Percentiles rank a stretch among this genome's conserved stretches.
Evolutionary conservation across 352 stramenopile genomes (phyloP).

Genomic region (Phytophthora sp.): DNA sequence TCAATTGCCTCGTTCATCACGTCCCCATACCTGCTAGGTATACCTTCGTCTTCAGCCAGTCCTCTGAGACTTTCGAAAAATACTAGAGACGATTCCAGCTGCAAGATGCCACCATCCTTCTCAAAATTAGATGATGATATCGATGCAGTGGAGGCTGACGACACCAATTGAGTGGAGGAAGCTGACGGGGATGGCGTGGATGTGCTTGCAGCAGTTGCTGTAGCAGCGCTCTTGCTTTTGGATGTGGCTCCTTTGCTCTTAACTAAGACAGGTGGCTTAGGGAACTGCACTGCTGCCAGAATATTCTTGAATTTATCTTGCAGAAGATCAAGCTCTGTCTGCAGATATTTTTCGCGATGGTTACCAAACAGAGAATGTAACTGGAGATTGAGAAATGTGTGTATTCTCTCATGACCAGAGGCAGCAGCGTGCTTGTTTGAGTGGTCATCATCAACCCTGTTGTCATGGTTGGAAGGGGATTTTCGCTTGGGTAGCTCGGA

Average conservation of each 20-base stretch:
- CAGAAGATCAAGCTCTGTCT: slow-evolving; percentile 69
- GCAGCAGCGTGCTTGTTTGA: slow-evolving; percentile 1
- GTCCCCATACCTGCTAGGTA: slow-evolving; percentile 44
- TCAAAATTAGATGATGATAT: slow-evolving; percentile 63
- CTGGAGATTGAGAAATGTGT: slow-evolving; percentile 72
- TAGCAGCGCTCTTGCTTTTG: slow-evolving; percentile 27
- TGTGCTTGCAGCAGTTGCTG: slow-evolving; percentile 5
- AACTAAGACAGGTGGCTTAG: slow-evolving; percentile 41
- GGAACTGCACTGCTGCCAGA: slow-evolving; percentile 55
- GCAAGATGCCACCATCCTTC: slow-evolving; percentile 36
- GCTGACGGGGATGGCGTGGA: slow-evolving; percentile 25
- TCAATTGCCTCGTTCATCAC: slow-evolving; percentile 51
- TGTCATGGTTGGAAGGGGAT: slow-evolving; percentile 7
- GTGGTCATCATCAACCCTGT: background rate
- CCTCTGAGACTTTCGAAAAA: slow-evolving; percentile 64
- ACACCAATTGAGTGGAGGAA: slow-evolving; percentile 38
- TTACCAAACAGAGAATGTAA: slow-evolving; percentile 82
- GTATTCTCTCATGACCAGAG: slow-evolving; percentile 55
- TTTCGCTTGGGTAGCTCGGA: slow-evolving; percentile 8
- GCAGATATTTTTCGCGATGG: slow-evolving; percentile 72
- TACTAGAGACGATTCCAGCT: slow-evolving; percentile 41
- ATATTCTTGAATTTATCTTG: slow-evolving; percentile 55
- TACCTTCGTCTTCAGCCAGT: slow-evolving; percentile 52
- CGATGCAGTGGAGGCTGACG: slow-evolving; percentile 22
- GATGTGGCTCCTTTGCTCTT: slow-evolving; percentile 34